Evolutionary conservation across 2,329 filamentous ascomycete genomes (phyloP), one percentile per base, ranked within the genome.

Genomic region (Immersiporthe knoxdaviesiana): DNA sequence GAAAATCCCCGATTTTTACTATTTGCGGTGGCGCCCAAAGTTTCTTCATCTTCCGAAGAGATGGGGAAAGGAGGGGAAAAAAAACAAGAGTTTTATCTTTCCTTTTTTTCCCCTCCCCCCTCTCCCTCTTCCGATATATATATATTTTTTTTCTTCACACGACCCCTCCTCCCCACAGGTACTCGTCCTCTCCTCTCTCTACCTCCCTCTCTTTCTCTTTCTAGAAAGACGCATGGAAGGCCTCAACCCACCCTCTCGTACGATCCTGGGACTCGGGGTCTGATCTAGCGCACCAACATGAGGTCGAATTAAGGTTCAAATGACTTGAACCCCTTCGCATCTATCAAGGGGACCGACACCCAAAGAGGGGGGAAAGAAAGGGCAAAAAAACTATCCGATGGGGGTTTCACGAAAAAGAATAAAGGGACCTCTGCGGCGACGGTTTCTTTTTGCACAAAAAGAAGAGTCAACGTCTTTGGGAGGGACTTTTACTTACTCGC

Each of bases 231-330:
- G 63, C 67, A 61, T 52, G 67, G 67, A 61, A 68, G 24, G 50
- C 35, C 50, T 58, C 60, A 30, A 2, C 14, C 18, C 24, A 1
- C 24, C 27, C 39, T n/a, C 18, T 21, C 37, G 39, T 37, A 41
- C 24, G 58, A 64, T 60, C 60, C 30, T 27, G 52, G 52, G n/a
- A 60, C 44, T 44, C n/a, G n/a, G n/a, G 56, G 63, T 44, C 65
- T n/a, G 30, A 47, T 41, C 50, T 52, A 30, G 16, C 41, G 44
- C 62, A 27, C 56, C n/a, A 47, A 62, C 65, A 27, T 30, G 62
- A 65, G 61, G 37, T 65, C 24, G 50, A 47, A 41, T 50, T 70
- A 70, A 68, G 66, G 66, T 70, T 70, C 59, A 58, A 64, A 70
- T 70, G 68, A 70, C 68, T 65, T 68, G 62, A 56, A 21, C 18